phyloP scores from a whole-genome alignment of 257 asterid genomes.

The Ocimum tenuiflorum region DNA sequence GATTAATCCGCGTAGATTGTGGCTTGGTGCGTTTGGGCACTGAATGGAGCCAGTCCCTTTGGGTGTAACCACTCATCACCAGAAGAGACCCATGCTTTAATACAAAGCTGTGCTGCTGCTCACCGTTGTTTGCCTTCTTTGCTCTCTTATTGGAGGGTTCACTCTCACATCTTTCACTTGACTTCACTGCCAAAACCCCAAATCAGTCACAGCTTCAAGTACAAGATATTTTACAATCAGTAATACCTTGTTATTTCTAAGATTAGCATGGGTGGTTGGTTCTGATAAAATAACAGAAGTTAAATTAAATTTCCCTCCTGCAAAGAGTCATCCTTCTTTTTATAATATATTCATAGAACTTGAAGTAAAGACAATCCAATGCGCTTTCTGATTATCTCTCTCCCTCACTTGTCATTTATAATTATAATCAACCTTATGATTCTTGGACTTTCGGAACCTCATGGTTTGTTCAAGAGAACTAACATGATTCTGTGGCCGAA shows the following conservation, averaged over 20 bases:
- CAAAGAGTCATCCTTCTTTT: background rate
- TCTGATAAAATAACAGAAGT: background rate
- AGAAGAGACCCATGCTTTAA: slow-evolving; percentile 81
- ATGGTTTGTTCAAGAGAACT: too few relatives aligned
- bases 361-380: too few relatives aligned
- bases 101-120: slow-evolving; percentile 49
- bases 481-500: too few relatives aligned
- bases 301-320: background rate
- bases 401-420: too few relatives aligned
- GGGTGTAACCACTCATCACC: slow-evolving; percentile 85
- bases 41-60: slow-evolving; percentile 89
- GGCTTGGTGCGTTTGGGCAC: slow-evolving; percentile 90
- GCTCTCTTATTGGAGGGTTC: slow-evolving; percentile 52
- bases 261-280: background rate
- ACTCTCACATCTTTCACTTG: slow-evolving; percentile 33
- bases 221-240: background rate
- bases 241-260: background rate
- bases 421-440: too few relatives aligned
- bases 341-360: too few relatives aligned
- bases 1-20: slow-evolving; percentile 58
- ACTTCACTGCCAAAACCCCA: slow-evolving; percentile 8
- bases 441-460: too few relatives aligned
- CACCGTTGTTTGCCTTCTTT: slow-evolving; percentile 34
- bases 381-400: too few relatives aligned
- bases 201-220: background rate